These are phyloP conservation scores for Corynespora cassiicola DNA, from an alignment of 2,329 filamentous ascomycete genomes.

Conservation along the genomic window DNA sequence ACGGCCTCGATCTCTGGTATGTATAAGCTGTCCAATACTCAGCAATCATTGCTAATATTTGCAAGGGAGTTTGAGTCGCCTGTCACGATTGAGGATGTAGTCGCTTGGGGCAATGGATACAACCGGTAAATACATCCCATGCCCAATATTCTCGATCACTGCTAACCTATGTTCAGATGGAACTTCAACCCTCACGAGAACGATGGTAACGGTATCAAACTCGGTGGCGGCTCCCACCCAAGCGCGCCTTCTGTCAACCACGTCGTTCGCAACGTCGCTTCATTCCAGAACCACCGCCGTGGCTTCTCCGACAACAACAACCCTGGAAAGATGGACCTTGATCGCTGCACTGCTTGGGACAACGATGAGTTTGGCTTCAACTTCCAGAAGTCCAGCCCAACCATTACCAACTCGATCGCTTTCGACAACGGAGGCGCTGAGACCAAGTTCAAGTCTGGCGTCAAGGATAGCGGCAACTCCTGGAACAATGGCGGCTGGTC, in stretches of 20 bases:
- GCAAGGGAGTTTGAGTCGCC: slow-evolving; percentile 49
- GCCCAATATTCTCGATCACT: too few relatives aligned
- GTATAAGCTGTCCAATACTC: background rate
- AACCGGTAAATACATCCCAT: too few relatives aligned
- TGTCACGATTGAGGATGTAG: slow-evolving; percentile 53
- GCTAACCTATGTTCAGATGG: too few relatives aligned
- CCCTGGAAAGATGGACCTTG: slow-evolving; percentile 48
- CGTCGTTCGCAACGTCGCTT: slow-evolving; percentile 53
- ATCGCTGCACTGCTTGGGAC: slow-evolving; percentile 56
- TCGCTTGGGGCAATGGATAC: slow-evolving; percentile 56
- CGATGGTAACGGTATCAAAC: slow-evolving; percentile 59
- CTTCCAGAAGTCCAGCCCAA: slow-evolving; percentile 42
- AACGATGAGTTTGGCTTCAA: slow-evolving; percentile 53
- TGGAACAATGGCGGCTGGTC: slow-evolving; percentile 52
- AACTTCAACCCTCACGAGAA: slow-evolving; percentile 51
- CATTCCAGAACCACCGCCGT: slow-evolving; percentile 53
- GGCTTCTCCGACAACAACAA: slow-evolving; percentile 58
- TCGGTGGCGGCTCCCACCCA: slow-evolving; percentile 46
- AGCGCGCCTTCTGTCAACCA: slow-evolving; percentile 49
- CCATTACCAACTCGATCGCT: slow-evolving; percentile 50
- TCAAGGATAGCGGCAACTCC: slow-evolving; percentile 48
- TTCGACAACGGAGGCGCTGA: slow-evolving; percentile 37
- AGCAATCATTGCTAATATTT: too few relatives aligned
- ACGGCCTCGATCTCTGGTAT: slow-evolving; percentile 54
- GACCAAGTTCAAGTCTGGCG: slow-evolving; percentile 18